These are phyloP conservation scores for Colletotrichum tamarilloi DNA, from an alignment of 2,329 filamentous ascomycete species.

Conservation along the genomic window DNA sequence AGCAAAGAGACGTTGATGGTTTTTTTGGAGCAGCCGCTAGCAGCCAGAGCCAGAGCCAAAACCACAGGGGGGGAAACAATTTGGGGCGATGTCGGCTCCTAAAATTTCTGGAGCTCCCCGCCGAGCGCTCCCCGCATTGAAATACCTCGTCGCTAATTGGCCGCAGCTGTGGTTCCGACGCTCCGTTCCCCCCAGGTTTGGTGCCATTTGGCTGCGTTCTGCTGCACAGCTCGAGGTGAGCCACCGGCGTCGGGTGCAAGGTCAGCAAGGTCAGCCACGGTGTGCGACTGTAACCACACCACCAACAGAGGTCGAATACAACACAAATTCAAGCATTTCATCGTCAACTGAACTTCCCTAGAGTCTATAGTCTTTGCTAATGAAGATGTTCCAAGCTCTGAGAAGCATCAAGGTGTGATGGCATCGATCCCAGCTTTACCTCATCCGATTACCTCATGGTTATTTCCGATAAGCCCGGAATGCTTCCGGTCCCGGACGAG, in stretches of 20 bases:
- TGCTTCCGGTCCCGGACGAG: constrained; percentile 31
- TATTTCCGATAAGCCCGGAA: constrained; percentile 20
- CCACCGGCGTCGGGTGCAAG: constrained; percentile 18
- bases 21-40: not conserved
- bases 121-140: constrained; percentile 39
- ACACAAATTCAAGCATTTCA: not conserved
- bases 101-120: constrained; percentile 43
- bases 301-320: not conserved
- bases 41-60: not conserved
- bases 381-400: not conserved
- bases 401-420: not conserved
- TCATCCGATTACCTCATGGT: not conserved
- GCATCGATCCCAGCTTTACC: not conserved
- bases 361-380: not conserved
- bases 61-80: constrained; percentile 19
- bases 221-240: not conserved
- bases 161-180: not conserved
- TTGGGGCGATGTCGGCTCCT: constrained; percentile 46
- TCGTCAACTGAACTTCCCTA: not conserved
- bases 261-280: constrained; percentile 4
- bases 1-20: constrained; percentile 9
- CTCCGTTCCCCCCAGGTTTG: not conserved
- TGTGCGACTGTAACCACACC: not conserved
- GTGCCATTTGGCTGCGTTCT: not conserved
- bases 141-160: constrained; percentile 45